phyloP scores from a whole-genome alignment of 306 rosid species.

The Dalbergia cochinchinensis region DNA sequence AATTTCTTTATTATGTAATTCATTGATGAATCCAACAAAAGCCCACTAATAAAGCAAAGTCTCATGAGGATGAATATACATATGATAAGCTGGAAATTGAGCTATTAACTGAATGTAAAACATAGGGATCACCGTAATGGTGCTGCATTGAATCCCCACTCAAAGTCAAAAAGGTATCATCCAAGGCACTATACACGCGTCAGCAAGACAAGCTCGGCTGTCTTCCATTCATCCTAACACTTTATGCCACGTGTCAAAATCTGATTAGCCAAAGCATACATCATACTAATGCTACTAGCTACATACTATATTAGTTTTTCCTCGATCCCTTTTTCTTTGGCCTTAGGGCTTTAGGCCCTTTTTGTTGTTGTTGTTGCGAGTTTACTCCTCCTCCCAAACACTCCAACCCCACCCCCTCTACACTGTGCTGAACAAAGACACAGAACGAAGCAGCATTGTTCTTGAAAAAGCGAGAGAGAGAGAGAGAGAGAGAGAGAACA shows the following conservation, averaged over 20 bases:
- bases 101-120: not conserved
- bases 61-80: not conserved
- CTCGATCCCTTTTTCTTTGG: not conserved
- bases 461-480: conserved; percentile 22
- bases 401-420: conserved; percentile 35
- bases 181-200: conserved; percentile 71
- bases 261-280: conserved; percentile 21
- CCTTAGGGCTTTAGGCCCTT: conserved; percentile 51
- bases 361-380: not conserved
- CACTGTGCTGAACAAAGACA: conserved; percentile 47
- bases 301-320: conserved; percentile 11
- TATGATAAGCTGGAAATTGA: not conserved
- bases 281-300: not conserved
- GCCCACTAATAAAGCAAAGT: not conserved
- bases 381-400: conserved; percentile 23
- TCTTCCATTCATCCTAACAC: conserved; percentile 55
- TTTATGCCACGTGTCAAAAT: conserved; percentile 45
- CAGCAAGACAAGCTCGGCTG: conserved; percentile 64
- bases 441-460: conserved; percentile 48
- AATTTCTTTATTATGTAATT: not conserved
- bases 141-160: conserved; percentile 33
- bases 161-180: conserved; percentile 66
- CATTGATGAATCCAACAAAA: not conserved
- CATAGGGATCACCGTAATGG: conserved; percentile 18
- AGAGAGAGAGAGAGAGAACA: not conserved